Percentiles rank a stretch among this genome's conserved stretches.
Evolutionary conservation across 257 asterid genomes (phyloP).

Genomic region (Cruciata laevipes): DNA sequence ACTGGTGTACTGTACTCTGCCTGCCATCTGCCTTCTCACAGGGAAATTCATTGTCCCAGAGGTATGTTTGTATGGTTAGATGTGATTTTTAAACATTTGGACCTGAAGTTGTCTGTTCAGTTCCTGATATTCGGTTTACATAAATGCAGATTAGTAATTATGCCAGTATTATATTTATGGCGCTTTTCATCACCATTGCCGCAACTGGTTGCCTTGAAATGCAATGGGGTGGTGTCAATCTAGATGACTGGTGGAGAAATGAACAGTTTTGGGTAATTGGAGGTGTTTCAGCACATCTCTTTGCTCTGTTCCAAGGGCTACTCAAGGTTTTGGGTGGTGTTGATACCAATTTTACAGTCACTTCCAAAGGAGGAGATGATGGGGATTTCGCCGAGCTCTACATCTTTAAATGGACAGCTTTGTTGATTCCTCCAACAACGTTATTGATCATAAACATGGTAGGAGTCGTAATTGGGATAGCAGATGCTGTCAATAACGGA

Average conservation of each 20-base stretch:
- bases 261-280: constrained; percentile 99
- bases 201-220: constrained; percentile 80
- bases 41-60: constrained; percentile 89
- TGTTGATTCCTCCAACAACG: constrained; percentile 72
- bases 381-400: constrained; percentile 70
- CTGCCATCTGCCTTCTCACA: constrained; percentile 89
- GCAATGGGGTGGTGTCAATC: constrained; percentile 94
- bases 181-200: constrained; percentile 76
- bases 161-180: constrained; percentile 69
- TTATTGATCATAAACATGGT: constrained; percentile 58
- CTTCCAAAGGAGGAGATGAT: constrained; percentile 83
- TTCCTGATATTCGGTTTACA: not conserved
- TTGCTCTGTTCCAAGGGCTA: constrained; percentile 81
- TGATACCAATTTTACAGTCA: constrained; percentile 74
- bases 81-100: not conserved
- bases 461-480: constrained; percentile 70
- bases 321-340: constrained; percentile 85
- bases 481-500: constrained; percentile 76
- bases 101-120: not conserved
- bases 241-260: constrained; percentile 96
- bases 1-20: constrained; percentile 79
- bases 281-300: constrained; percentile 74
- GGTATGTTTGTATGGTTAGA: constrained; percentile 31
- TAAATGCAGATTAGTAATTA: constrained; percentile 68
- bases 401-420: constrained; percentile 75